These are phyloP conservation scores for Brassica balearica DNA, from an alignment of 441 rosid genomes.

Conservation along the genomic window DNA sequence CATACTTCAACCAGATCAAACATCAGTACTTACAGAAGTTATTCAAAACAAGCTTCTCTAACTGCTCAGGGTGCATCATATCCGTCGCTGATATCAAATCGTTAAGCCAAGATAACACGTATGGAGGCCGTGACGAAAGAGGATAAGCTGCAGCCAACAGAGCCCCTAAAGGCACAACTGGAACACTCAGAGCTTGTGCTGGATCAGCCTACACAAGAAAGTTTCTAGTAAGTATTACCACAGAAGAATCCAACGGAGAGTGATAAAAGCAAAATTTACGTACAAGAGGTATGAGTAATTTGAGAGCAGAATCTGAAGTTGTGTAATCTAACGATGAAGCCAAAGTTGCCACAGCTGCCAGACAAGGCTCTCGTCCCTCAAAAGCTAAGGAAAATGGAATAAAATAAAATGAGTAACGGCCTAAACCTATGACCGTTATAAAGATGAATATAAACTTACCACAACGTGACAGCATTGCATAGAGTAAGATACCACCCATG, in stretches of 20 bases:
- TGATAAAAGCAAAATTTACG: conserved; percentile 37
- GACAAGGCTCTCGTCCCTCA: conserved; percentile 70
- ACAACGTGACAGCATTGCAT: conserved; percentile 73
- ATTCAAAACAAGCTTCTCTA: too few species aligned
- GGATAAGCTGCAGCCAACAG: conserved; percentile 88
- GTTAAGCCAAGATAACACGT: conserved; percentile 83
- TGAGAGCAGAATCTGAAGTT: conserved; percentile 81
- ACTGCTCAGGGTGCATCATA: conserved; percentile 7
- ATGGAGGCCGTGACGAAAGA: conserved; percentile 83
- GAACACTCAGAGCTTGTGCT: conserved; percentile 91
- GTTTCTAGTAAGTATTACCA: conserved; percentile 26
- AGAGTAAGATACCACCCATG: conserved; percentile 97
- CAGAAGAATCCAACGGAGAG: conserved; percentile 4
- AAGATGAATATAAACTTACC: conserved; percentile 27
- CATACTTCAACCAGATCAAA: too few species aligned
- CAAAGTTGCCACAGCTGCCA: conserved; percentile 83
- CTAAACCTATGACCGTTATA: not conserved
- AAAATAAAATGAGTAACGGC: conserved; percentile 8
- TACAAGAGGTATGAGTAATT: conserved; percentile 91
- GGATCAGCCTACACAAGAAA: conserved; percentile 86
- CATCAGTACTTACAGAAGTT: too few species aligned
- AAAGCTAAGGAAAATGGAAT: conserved; percentile 54
- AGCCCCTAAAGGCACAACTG: conserved; percentile 93
- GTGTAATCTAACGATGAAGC: conserved; percentile 97
- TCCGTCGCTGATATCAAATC: conserved; percentile 84